Evolutionary conservation across 176 grass and related monocot genomes (phyloP).

Genomic region (Aegilops tauschii): DNA sequence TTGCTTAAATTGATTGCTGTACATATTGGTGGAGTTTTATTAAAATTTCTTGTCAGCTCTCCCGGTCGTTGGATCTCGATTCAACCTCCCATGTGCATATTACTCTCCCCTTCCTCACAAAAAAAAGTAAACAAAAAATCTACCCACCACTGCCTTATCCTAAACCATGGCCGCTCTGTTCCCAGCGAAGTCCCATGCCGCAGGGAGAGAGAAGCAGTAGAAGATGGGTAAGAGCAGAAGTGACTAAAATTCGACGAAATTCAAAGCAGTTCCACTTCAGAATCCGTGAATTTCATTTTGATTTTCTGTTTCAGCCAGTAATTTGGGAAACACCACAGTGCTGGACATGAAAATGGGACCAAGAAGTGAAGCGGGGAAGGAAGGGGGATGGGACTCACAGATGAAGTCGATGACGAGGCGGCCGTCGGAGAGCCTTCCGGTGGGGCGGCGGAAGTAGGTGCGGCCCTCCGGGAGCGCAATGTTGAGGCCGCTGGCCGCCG

Average conservation of each 20-base stretch:
- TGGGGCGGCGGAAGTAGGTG: constrained; percentile 54
- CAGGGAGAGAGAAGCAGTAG: not conserved
- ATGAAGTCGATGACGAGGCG: constrained; percentile 92
- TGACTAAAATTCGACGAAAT: not conserved
- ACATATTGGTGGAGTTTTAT: not conserved
- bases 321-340: not conserved
- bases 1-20: not conserved
- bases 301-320: not conserved
- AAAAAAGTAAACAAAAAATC: too few species aligned
- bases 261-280: not conserved
- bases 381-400: constrained; percentile 29
- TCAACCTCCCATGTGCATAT: not conserved
- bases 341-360: not conserved
- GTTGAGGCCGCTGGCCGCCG: constrained; percentile 46
- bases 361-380: not conserved
- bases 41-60: not conserved
- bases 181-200: not conserved
- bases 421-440: constrained; percentile 69
- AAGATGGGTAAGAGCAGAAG: not conserved
- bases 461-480: constrained; percentile 55
- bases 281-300: not conserved
- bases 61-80: not conserved
- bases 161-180: not conserved
- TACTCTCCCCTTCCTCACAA: not conserved
- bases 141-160: not conserved